Base-by-base conservation (phyloP, 1,139 yeast genomes). In the Scheffersomyces segobiensis region DNA sequence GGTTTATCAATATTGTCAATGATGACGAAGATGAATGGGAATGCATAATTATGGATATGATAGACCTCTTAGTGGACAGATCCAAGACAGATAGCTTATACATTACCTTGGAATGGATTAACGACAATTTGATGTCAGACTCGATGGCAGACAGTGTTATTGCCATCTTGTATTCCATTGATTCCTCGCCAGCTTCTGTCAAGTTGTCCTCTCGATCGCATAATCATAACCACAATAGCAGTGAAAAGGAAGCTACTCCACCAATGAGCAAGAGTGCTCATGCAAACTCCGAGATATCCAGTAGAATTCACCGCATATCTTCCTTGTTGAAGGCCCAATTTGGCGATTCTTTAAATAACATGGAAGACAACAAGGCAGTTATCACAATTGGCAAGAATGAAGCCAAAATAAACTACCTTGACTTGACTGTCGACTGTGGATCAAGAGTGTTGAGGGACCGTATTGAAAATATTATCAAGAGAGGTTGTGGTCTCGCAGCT, bases 121-220 rank as follows among this genome's bases (percentile, higher is more conserved):
- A 96, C 63, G 96, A 93, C 62, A 81, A 91, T 57, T 67, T 79
- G 50, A 86, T 93, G 79, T 93, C 92, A 57, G 99, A 95, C 67
- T 89, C 98, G 0, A 85, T 95, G 65, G 99, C 99, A 0, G 99
- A 95, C 69, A 89, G 98, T 52, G 91, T 93, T 2, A 84, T 96
- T 60, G 97, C 98, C 0, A 92, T 95, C 52, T 76, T 95, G 48
- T 83, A 95, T 71, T 91, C 97, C 52, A 96, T 95, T 52, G 99
- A 95, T 70, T 88, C 97, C 0, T 88, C 97, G 0, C 98, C 98
- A 3, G 97, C 97, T 0, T 91, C 98, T 5, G 97, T 95, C 32
- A 95, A 93, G 68, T 72, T 92, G 61, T 87, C 97, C 14, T 86
- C 96, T 3, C 81, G 81, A 57, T 67, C 79, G 1, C 88, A 89